Evolutionary conservation across 805 yeast species (phyloP).

Genomic region (Candida sanyiensis): DNA sequence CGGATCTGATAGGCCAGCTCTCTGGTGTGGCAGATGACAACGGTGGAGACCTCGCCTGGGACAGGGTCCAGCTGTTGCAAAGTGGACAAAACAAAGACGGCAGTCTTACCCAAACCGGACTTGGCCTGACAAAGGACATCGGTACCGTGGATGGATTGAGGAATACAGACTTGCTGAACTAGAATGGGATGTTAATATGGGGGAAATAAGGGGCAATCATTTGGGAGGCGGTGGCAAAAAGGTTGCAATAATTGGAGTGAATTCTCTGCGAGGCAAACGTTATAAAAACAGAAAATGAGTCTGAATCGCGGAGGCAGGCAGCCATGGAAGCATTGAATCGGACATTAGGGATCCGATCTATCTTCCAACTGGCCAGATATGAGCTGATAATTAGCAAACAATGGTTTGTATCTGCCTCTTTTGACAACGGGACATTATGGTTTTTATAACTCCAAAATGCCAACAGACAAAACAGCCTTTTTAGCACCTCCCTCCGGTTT

Average conservation of each 20-base stretch:
- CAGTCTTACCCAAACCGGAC: slow-evolving; percentile 99
- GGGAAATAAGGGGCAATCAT: not conserved
- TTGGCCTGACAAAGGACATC: slow-evolving; percentile 98
- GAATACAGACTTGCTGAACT: slow-evolving; percentile 98
- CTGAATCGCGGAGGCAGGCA: too few species aligned
- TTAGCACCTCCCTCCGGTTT: not conserved
- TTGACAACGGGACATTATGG: too few species aligned
- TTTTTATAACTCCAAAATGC: slow-evolving; percentile 5
- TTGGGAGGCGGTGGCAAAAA: too few species aligned
- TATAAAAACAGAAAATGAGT: too few species aligned
- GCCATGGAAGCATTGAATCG: too few species aligned
- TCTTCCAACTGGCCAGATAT: too few species aligned
- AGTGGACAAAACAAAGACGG: slow-evolving; percentile 93
- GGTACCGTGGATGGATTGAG: slow-evolving; percentile 95
- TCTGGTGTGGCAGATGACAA: slow-evolving; percentile 97
- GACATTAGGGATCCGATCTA: too few species aligned
- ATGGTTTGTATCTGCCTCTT: too few species aligned
- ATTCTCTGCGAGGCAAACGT: too few species aligned
- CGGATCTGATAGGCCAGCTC: slow-evolving; percentile 97
- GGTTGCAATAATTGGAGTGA: too few species aligned
- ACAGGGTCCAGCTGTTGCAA: slow-evolving; percentile 96
- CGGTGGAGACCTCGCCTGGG: slow-evolving; percentile 91
- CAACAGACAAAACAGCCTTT: slow-evolving; percentile 1
- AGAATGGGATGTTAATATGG: slow-evolving; percentile 11
- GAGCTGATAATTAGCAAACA: too few species aligned